Evolutionary conservation across 108 stramenopile species (phyloP).

Genomic region (Skeletonema costatum): DNA sequence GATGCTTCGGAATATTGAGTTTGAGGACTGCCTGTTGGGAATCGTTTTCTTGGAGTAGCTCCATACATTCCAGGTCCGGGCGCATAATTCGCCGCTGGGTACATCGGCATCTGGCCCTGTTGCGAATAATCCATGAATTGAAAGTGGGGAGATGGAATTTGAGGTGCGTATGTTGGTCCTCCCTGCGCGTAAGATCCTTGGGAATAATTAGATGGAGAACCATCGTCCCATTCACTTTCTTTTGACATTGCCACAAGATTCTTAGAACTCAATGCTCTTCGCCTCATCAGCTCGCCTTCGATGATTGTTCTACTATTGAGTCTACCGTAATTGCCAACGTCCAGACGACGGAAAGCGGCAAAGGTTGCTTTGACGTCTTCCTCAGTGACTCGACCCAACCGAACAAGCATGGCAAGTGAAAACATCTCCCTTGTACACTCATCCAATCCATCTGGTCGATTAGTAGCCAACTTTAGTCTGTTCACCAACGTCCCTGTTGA

Average conservation of each 20-base stretch:
- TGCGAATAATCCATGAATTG: background rate
- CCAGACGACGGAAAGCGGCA: constrained; percentile 81
- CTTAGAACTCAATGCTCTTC: constrained; percentile 21
- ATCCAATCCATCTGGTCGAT: constrained; percentile 71
- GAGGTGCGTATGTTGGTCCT: background rate
- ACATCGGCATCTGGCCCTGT: background rate
- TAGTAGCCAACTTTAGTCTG: constrained; percentile 69
- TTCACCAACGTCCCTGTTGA: constrained; percentile 85
- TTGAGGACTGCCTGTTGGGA: background rate
- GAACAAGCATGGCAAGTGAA: constrained; percentile 88
- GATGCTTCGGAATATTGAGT: background rate
- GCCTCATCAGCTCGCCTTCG: constrained; percentile 45
- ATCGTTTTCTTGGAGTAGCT: background rate
- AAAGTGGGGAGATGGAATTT: background rate
- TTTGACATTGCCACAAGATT: constrained; percentile 19
- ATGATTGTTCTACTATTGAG: constrained; percentile 52
- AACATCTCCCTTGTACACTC: constrained; percentile 93
- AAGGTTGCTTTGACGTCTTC: constrained; percentile 82
- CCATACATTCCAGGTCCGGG: background rate
- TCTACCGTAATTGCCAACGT: constrained; percentile 73
- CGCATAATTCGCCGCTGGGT: background rate
- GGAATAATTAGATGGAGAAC: background rate
- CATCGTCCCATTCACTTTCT: constrained; percentile 3
- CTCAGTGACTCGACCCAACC: constrained; percentile 86
- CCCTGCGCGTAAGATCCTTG: background rate